A percentile compares a stretch with the other conserved stretches of the same genome.
Conservation (phyloP, 1,284 basidiomycete genomes). For the Kalmanozyma brasiliensis region DNA sequence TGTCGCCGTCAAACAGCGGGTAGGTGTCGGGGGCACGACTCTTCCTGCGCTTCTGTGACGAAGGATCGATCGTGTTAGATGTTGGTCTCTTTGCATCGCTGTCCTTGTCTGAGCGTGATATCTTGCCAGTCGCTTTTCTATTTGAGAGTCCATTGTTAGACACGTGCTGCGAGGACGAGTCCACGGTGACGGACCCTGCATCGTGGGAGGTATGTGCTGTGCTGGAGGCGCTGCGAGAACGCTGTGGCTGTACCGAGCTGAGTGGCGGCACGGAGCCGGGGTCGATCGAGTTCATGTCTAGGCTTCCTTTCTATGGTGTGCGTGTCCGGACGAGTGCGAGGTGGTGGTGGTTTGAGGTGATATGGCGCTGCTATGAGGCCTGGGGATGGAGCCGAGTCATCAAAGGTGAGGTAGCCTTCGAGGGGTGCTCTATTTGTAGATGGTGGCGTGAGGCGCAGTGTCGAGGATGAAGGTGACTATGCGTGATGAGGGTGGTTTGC, state of each 20-base stretch:
- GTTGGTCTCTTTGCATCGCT: background rate
- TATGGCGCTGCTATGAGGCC: no score
- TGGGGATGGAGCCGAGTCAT: no score
- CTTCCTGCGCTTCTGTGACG: conserved; percentile 4
- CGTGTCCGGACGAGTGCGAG: no score
- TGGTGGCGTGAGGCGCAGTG: no score
- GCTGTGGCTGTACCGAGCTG: conserved; percentile 15
- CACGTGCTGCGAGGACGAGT: conserved; percentile 22
- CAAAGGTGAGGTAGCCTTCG: no score
- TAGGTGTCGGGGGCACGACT: conserved; percentile 16
- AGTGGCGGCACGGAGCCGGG: conserved; percentile 36
- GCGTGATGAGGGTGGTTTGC: no score
- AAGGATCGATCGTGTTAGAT: background rate
- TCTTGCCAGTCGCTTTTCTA: conserved; percentile 6
- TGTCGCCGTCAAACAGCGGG: conserved; percentile 47
- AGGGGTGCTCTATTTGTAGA: no score
- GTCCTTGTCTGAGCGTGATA: conserved; percentile 2
- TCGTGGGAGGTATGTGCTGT: conserved; percentile 28
- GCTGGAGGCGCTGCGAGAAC: conserved; percentile 8
- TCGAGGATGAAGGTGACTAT: no score
- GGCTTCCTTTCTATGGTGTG: background rate
- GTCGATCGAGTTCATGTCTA: conserved; percentile 40
- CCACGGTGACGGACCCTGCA: conserved; percentile 15
- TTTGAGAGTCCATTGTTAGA: conserved; percentile 20
- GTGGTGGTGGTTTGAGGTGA: no score